These are phyloP conservation scores for Extremus antarcticus DNA, from an alignment of 495 filamentous ascomycete genomes.

Conservation along the genomic window DNA sequence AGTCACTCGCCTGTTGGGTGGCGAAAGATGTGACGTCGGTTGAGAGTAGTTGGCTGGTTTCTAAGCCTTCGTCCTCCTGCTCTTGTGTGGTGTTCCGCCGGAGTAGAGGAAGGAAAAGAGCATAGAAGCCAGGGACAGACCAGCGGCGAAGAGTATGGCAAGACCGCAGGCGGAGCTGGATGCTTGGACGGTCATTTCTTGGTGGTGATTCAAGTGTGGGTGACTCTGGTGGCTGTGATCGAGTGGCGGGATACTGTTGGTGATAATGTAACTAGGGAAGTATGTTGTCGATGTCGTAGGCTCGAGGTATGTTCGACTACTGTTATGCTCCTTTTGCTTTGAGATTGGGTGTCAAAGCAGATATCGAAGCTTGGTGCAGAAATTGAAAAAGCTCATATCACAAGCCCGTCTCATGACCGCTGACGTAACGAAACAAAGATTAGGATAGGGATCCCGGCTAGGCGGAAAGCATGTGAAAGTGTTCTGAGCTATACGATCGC, in stretches of 20 bases:
- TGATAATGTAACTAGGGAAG: too few relatives aligned
- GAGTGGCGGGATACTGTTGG: too few relatives aligned
- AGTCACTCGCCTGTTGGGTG: too few relatives aligned
- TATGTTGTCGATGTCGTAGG: too few relatives aligned
- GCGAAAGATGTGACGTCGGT: neutral
- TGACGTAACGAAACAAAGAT: neutral
- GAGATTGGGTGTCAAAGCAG: too few relatives aligned
- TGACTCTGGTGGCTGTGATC: too few relatives aligned
- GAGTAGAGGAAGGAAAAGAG: neutral
- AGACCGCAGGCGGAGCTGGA: constrained; percentile 1
- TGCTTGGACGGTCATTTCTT: neutral
- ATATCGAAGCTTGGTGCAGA: neutral
- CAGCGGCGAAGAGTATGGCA: neutral
- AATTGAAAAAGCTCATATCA: neutral
- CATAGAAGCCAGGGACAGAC: neutral
- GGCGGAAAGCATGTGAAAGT: neutral
- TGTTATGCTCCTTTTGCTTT: neutral
- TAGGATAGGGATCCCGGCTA: too few relatives aligned
- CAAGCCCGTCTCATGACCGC: neutral
- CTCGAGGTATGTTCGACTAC: neutral
- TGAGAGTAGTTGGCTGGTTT: too few relatives aligned
- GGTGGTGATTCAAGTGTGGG: too few relatives aligned
- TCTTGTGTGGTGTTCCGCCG: neutral
- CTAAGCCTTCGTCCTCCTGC: neutral
- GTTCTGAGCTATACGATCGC: too few relatives aligned